phyloP scores from a whole-genome alignment of 345 rosid genomes.

The Boechera stricta region DNA sequence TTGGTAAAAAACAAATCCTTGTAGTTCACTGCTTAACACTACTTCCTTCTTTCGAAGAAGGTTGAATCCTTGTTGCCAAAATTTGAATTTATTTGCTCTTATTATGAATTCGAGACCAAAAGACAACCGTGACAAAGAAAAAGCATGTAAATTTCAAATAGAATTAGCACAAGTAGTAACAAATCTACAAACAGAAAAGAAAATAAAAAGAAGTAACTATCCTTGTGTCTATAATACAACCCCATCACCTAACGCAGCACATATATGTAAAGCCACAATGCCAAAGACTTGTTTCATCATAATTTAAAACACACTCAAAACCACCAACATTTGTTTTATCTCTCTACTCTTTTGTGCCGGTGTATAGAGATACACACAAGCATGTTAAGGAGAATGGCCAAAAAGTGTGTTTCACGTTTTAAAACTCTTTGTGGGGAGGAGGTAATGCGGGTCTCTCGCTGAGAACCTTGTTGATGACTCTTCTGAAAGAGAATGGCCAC shows the following conservation, averaged over 20 bases:
- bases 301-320: conserved; percentile 10
- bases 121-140: neutral
- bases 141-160: neutral
- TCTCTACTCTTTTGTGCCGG: conserved; percentile 7
- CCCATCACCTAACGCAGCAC: conserved; percentile 14
- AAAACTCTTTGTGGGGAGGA: neutral
- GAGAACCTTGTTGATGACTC: conserved; percentile 12
- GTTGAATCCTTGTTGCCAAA: neutral
- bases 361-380: conserved; percentile 22
- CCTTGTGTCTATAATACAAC: conserved; percentile 21
- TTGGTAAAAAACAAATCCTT: neutral
- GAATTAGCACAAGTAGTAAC: conserved; percentile 22
- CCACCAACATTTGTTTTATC: conserved; percentile 12
- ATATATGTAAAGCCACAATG: conserved; percentile 20
- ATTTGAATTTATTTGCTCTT: neutral
- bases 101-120: neutral
- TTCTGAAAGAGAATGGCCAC: conserved; percentile 11
- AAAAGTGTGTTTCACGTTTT: conserved; percentile 7
- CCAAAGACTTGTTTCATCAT: neutral
- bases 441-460: conserved; percentile 7
- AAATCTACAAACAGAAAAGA: conserved; percentile 7
- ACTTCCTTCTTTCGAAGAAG: neutral
- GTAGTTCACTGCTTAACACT: neutral
- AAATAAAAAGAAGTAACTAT: neutral
- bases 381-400: conserved; percentile 11